These are phyloP conservation scores for Eucalyptus coolabah DNA, from an alignment of 345 rosid genomes.

Conservation along the genomic window DNA sequence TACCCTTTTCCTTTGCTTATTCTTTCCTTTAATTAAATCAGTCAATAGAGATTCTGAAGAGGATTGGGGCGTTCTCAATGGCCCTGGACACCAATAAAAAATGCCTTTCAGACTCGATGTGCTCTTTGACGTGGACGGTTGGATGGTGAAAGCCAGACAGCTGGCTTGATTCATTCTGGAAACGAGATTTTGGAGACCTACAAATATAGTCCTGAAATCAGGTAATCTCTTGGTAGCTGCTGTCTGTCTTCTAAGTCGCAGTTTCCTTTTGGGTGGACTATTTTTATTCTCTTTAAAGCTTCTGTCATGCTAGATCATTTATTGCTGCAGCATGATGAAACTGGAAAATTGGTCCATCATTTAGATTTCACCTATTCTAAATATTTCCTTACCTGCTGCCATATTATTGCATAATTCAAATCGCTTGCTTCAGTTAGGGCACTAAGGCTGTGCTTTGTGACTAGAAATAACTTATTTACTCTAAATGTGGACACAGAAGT, in stretches of 20 bases:
- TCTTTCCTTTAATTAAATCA: slow-evolving; percentile 1
- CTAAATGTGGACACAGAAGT: not conserved
- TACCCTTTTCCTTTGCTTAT: not conserved
- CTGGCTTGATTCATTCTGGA: slow-evolving; percentile 81
- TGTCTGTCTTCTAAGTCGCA: not conserved
- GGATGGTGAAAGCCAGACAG: slow-evolving; percentile 84
- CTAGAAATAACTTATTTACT: not conserved
- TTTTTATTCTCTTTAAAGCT: not conserved
- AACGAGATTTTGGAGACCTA: slow-evolving; percentile 74
- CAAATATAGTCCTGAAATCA: slow-evolving; percentile 79
- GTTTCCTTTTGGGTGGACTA: not conserved
- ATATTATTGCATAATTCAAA: too few relatives aligned
- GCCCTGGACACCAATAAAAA: slow-evolving; percentile 82
- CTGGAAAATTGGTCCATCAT: not conserved
- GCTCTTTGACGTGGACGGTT: slow-evolving; percentile 79
- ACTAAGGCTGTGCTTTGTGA: not conserved
- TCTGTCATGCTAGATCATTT: not conserved
- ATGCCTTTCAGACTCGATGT: slow-evolving; percentile 83
- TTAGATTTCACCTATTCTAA: not conserved
- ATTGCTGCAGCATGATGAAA: not conserved
- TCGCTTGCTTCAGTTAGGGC: not conserved
- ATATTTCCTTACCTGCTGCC: not conserved
- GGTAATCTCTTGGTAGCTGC: slow-evolving; percentile 22
- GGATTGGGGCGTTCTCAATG: slow-evolving; percentile 86
- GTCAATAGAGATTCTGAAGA: slow-evolving; percentile 88